These are phyloP conservation scores for Cucurbita argyrosperma DNA, from an alignment of 306 rosid species.

Conservation along the genomic window DNA sequence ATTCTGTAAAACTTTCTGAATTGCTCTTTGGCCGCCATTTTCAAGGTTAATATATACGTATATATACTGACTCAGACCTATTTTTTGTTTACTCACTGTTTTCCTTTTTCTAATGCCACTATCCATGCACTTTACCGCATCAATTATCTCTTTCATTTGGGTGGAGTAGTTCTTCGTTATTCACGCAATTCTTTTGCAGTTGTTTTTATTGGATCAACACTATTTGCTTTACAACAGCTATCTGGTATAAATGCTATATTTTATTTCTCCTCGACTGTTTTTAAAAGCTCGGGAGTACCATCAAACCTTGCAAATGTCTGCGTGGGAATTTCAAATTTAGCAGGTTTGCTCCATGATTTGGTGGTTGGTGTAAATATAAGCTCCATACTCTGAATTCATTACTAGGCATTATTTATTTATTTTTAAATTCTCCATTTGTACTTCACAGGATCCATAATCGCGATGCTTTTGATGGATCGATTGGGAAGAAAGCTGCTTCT, in stretches of 20 bases:
- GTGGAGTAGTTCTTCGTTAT: constrained; percentile 33
- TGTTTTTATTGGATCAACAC: constrained; percentile 98
- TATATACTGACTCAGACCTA: not conserved
- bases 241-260: constrained; percentile 98
- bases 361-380: constrained; percentile 7
- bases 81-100: not conserved
- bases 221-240: constrained; percentile 99
- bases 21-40: constrained; percentile 73
- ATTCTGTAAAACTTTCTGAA: constrained; percentile 58
- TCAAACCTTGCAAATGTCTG: constrained; percentile 72
- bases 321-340: constrained; percentile 66
- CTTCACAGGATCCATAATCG: constrained; percentile 63
- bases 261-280: constrained; percentile 96
- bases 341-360: constrained; percentile 34
- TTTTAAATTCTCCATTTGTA: constrained; percentile 9
- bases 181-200: constrained; percentile 87
- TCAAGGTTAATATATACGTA: constrained; percentile 33
- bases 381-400: not conserved
- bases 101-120: not conserved
- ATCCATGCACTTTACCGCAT: not conserved
- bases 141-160: constrained; percentile 7
- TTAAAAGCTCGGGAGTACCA: constrained; percentile 85
- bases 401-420: not conserved
- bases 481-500: constrained; percentile 86
- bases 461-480: constrained; percentile 85